Conservation (phyloP, 352 stramenopile genomes). For the Globisporangium apiculatum region DNA sequence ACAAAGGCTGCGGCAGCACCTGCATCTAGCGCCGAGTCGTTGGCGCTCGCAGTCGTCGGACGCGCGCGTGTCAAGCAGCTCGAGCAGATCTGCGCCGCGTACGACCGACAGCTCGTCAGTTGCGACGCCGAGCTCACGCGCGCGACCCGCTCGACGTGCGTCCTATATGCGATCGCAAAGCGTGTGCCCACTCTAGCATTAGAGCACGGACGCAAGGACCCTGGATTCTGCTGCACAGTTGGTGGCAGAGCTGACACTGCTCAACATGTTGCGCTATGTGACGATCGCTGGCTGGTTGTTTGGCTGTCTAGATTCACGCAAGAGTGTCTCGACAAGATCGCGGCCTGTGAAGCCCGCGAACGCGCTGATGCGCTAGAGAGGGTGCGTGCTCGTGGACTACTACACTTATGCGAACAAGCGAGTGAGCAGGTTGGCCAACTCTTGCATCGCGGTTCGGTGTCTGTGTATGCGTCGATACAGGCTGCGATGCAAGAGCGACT, state of each 20-base stretch:
- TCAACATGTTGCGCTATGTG: background rate
- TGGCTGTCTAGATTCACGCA: slow-evolving; percentile 15
- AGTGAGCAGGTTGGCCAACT: too few species aligned
- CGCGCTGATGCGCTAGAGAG: slow-evolving; percentile 28
- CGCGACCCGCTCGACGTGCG: slow-evolving; percentile 35
- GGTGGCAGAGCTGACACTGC: background rate
- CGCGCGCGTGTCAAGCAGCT: slow-evolving; percentile 34
- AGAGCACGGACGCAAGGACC: too few species aligned
- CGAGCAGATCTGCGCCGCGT: slow-evolving; percentile 25
- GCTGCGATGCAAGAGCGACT: slow-evolving; percentile 18
- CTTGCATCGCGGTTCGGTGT: background rate
- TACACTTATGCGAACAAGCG: too few species aligned
- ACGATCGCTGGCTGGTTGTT: too few species aligned
- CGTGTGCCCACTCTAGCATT: too few species aligned
- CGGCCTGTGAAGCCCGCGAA: slow-evolving; percentile 23
- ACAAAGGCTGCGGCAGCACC: too few species aligned
- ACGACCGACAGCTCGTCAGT: slow-evolving; percentile 44
- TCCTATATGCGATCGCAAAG: slow-evolving; percentile 5
- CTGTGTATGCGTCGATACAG: slow-evolving; percentile 2
- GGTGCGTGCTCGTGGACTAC: slow-evolving; percentile 2
- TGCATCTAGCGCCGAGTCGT: slow-evolving; percentile 26
- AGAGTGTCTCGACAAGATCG: slow-evolving; percentile 36
- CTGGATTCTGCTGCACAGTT: too few species aligned
- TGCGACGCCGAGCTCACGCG: slow-evolving; percentile 42
- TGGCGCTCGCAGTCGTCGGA: slow-evolving; percentile 34